These are phyloP conservation scores for Hymenoscyphus fraxineus DNA, from an alignment of 2,329 filamentous ascomycete genomes.

Conservation along the genomic window DNA sequence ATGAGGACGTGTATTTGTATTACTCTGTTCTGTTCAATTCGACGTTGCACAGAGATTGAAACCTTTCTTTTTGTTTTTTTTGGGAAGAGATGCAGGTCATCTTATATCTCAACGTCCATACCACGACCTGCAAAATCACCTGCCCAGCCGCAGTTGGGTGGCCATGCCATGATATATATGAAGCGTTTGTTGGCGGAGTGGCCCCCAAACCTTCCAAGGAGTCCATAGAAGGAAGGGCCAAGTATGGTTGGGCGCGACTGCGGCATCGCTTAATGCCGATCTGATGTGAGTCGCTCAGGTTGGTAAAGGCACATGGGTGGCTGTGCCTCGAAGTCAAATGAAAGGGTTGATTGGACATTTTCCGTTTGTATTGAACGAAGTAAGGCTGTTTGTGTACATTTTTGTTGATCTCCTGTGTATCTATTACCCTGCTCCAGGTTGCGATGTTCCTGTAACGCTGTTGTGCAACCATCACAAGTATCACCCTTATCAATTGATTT, in stretches of 20 bases:
- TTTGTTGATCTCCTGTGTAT: neutral
- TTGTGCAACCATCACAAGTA: neutral
- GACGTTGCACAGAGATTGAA: neutral
- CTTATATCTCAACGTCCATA: neutral
- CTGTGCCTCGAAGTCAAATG: neutral
- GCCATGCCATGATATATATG: neutral
- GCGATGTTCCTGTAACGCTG: neutral
- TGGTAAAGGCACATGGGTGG: neutral
- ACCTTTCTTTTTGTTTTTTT: neutral
- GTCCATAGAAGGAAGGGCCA: neutral
- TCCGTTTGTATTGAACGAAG: neutral
- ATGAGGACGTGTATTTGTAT: neutral
- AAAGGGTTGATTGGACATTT: neutral
- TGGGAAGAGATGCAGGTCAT: neutral
- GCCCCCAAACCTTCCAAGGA: neutral
- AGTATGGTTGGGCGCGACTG: neutral
- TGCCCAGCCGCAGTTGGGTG: conserved; percentile 2
- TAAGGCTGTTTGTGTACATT: neutral
- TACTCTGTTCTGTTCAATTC: neutral
- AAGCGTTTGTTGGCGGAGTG: neutral
- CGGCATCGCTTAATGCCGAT: conserved; percentile 1
- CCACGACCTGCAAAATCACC: neutral
- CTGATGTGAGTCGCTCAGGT: neutral
- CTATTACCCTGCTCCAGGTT: neutral
- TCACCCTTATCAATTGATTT: neutral